Percentiles rank a stretch among this genome's conserved stretches.
phyloP scores from a whole-genome alignment of 768 basidiomycete species.

The Hypholoma sublateritium region DNA sequence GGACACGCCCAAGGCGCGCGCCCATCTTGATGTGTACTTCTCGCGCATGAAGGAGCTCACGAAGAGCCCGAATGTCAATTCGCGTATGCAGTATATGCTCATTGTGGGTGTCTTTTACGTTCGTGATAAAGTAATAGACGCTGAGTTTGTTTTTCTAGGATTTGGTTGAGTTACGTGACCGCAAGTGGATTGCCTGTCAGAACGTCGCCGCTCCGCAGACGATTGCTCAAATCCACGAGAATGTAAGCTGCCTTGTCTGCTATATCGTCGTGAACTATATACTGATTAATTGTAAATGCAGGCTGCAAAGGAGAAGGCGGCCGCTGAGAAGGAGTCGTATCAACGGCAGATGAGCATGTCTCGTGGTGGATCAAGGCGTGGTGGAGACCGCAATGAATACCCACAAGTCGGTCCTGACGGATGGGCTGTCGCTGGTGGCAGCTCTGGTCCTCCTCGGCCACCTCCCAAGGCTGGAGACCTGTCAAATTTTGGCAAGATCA shows the following conservation, averaged over 20 bases:
- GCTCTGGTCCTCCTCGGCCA: conserved; percentile 47
- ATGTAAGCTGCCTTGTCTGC: conserved; percentile 47
- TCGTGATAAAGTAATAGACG: conserved; percentile 3
- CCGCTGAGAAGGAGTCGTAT: conserved; percentile 57
- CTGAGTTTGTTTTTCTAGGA: conserved; percentile 52
- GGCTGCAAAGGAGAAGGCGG: conserved; percentile 83
- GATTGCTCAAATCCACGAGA: conserved; percentile 85
- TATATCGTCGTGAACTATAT: background rate
- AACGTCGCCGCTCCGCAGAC: conserved; percentile 79
- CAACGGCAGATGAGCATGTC: conserved; percentile 77
- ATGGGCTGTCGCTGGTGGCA: conserved; percentile 74
- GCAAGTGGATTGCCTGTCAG: conserved; percentile 78
- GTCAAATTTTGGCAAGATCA: conserved; percentile 87
- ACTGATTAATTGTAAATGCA: conserved; percentile 26
- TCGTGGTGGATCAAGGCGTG: conserved; percentile 87
- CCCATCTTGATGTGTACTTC: conserved; percentile 93
- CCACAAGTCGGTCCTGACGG: conserved; percentile 73
- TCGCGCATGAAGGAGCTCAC: conserved; percentile 82
- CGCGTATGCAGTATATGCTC: conserved; percentile 95
- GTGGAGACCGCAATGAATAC: conserved; percentile 62
- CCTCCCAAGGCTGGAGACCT: conserved; percentile 83
- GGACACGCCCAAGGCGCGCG: conserved; percentile 78
- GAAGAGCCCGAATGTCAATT: conserved; percentile 71
- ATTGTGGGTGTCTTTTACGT: conserved; percentile 54
- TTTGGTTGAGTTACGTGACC: conserved; percentile 82